A percentile compares a stretch with the other conserved stretches of the same genome.
phyloP scores from a whole-genome alignment of 192 early-diverging fungal genomes.

The Gonapodya sp. region DNA sequence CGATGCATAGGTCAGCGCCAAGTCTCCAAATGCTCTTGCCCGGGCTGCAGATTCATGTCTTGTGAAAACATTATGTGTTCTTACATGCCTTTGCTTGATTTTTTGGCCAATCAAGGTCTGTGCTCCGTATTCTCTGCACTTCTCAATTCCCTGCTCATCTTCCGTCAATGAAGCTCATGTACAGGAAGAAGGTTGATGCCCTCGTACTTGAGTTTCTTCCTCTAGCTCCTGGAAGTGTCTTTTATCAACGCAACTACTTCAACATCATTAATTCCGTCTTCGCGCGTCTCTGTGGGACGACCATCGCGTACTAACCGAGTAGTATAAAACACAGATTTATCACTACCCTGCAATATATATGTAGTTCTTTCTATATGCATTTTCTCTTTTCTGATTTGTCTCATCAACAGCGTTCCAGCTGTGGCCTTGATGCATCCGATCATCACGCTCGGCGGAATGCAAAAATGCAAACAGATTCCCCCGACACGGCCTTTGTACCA shows the following conservation, averaged over 20 bases:
- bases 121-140: too few species aligned
- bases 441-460: neutral
- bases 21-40: neutral
- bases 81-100: neutral
- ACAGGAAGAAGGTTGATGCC: neutral
- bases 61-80: neutral
- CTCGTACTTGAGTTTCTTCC: neutral
- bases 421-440: neutral
- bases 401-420: neutral
- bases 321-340: too few species aligned
- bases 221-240: constrained; percentile 5
- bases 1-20: neutral
- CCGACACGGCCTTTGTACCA: neutral
- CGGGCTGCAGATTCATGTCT: neutral
- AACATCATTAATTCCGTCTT: neutral
- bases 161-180: neutral
- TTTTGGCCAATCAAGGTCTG: too few species aligned
- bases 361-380: neutral
- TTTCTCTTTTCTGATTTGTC: neutral
- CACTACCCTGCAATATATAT: too few species aligned
- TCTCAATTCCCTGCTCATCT: too few species aligned
- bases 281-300: neutral
- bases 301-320: neutral
- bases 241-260: neutral
- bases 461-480: neutral